Conservation (phyloP, 73 alveolate species). For the Paramecium bursaria region DNA sequence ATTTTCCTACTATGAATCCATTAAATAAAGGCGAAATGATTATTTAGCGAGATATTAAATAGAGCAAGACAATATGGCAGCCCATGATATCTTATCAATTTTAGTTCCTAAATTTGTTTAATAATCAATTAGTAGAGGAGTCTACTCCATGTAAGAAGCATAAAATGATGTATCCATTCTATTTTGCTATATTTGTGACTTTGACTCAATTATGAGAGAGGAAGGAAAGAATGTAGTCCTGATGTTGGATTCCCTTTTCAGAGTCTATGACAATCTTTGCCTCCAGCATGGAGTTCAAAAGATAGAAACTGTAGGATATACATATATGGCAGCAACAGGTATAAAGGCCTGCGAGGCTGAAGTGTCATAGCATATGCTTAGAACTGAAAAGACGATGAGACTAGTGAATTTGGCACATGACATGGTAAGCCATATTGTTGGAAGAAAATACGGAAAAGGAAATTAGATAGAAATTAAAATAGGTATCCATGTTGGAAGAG, state of each 20-base stretch:
- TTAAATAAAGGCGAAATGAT: slow-evolving; percentile 51
- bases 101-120: slow-evolving; percentile 67
- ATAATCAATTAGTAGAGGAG: slow-evolving; percentile 44
- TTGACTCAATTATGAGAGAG: slow-evolving; percentile 62
- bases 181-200: slow-evolving; percentile 65
- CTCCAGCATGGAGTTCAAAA: slow-evolving; percentile 70
- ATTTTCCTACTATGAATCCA: slow-evolving; percentile 32
- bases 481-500: slow-evolving; percentile 96
- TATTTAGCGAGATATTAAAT: slow-evolving; percentile 39
- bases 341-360: slow-evolving; percentile 77
- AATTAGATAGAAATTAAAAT: slow-evolving; percentile 80
- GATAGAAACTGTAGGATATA: slow-evolving; percentile 88
- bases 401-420: slow-evolving; percentile 65
- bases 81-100: slow-evolving; percentile 45
- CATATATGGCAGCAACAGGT: slow-evolving; percentile 89
- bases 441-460: slow-evolving; percentile 68
- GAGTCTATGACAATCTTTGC: slow-evolving; percentile 82
- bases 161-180: slow-evolving; percentile 69
- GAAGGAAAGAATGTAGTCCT: slow-evolving; percentile 62
- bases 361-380: slow-evolving; percentile 50
- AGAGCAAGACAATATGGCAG: slow-evolving; percentile 53
- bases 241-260: slow-evolving; percentile 61
- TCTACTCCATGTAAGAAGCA: slow-evolving; percentile 61
- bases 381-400: slow-evolving; percentile 65
- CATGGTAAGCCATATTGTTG: slow-evolving; percentile 39